Evolutionary conservation across 768 basidiomycete genomes (phyloP), one percentile per base, ranked within the genome.

Genomic region (Symmetrospora coprosmae): DNA sequence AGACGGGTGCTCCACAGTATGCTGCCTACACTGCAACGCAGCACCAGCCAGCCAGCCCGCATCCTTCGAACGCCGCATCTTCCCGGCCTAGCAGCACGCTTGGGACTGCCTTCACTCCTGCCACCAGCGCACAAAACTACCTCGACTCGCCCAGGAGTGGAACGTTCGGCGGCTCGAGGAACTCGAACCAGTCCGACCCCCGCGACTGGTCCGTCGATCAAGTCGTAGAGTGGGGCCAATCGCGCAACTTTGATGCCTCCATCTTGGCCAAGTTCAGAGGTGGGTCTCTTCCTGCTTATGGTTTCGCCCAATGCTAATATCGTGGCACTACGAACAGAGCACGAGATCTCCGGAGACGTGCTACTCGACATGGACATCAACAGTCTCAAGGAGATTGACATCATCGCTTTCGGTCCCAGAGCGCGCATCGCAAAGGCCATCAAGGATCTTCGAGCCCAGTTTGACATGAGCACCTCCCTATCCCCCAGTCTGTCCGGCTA

Each of bases 281-380:
- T 87, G 66, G 63, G 81, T 75, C 27, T 25, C n/a, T 25, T 33
- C 33, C n/a, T n/a, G n/a, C n/a, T n/a, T n/a, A n/a, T n/a, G n/a
- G 13, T 28, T 4, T 65, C 33, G 30, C 11, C 16, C 2, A 16
- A 16, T n/a, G 2, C 21, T 11, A 9, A n/a, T 38, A n/a, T 23
- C 16, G 13, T 51, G 27, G 21, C 14, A 17, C 19, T 33, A 11
- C 9, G 39, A 25, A 14, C 70, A 90, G 92, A 97, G 74, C 90
- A 99, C 81, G 94, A 99, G 75, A 97, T 99, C 53, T 87, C 90
- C 0, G 94, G 94, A 19, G 94, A 99, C 67, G 87, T 97, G 31
- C 80, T 99, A 6, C 81, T 97, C 56, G 92, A 94, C 68, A 84
- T 97, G 62, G 89, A 96, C 64, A 81, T 83, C 55, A 85, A 84